Evolutionary conservation across 2,329 filamentous ascomycete species (phyloP), one percentile per base, ranked within the genome.

Genomic region (Eurotiales sp.): DNA sequence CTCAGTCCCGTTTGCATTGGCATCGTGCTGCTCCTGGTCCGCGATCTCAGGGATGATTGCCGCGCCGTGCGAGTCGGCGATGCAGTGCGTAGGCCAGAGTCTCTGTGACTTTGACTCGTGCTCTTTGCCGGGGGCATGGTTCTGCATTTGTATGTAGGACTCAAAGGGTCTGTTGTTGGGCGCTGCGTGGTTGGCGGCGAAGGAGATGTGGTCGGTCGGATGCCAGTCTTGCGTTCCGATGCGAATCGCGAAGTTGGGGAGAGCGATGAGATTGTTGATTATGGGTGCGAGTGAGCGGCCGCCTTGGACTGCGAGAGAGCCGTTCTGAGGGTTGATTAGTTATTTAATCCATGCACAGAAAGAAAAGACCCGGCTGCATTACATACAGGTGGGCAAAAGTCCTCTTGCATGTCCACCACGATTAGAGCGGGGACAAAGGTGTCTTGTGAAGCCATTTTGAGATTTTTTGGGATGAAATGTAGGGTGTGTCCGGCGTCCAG

Each of bases 171-270:
- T 68, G 62, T 87, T 85, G 61, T 80, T 74, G 2, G 81, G 81
- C 11, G 74, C 56, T 54, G 57, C 70, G 56, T 97, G 91, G 71
- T 91, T 95, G 23, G 77, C 74, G 11, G 90, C 90, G 70, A 99
- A 99, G 37, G 92, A 96, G 67, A 95, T 78, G 76, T 97, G 92
- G 63, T 86, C 72, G 2, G 62, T 59, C 0, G 93, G 93, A 66
- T 99, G 93, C 77, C 83, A 95, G 80, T 99, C 93, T 66, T 90
- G 86, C n/a, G 92, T 96, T 40, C 89, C 90, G 58, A 97, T 74
- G 59, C 86, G 88, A 61, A 87, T 67, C 34, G 75, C 70, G 65
- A 96, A 95, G 42, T 63, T 61, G 4, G 87, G 84, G 21, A 86
- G 77, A 4, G 70, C 59, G 51, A 97, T 82, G 41, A 97, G 84